These are phyloP conservation scores for Petrea volubilis DNA, from an alignment of 257 asterid species.

Conservation along the genomic window DNA sequence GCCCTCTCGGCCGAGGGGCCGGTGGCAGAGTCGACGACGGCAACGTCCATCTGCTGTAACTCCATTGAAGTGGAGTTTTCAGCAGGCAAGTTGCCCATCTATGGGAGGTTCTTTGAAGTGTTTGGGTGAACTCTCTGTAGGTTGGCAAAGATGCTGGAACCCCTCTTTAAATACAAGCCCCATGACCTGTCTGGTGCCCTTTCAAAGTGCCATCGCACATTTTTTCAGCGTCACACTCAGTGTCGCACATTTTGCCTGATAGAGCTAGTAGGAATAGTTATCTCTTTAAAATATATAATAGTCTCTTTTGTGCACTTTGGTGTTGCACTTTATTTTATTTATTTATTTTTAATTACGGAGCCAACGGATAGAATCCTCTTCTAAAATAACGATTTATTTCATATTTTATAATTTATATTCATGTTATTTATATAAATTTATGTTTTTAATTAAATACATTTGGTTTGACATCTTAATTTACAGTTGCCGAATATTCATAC, in stretches of 20 bases:
- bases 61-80: conserved; percentile 41
- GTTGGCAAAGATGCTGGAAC: not conserved
- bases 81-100: conserved; percentile 31
- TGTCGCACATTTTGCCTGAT: not conserved
- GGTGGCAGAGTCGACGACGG: conserved; percentile 28
- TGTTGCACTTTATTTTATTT: too few relatives aligned
- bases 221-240: not conserved
- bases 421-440: too few relatives aligned
- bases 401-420: too few relatives aligned
- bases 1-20: conserved; percentile 57
- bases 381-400: too few relatives aligned
- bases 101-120: conserved; percentile 43
- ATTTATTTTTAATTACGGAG: too few relatives aligned
- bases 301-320: too few relatives aligned
- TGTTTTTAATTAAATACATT: too few relatives aligned
- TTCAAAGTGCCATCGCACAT: not conserved
- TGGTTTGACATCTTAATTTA: too few relatives aligned
- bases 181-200: conserved; percentile 2
- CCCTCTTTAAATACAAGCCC: conserved; percentile 24
- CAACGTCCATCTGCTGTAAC: conserved; percentile 45
- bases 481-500: too few relatives aligned
- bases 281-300: too few relatives aligned
- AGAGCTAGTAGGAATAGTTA: too few relatives aligned
- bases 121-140: conserved; percentile 53
- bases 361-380: too few relatives aligned